Evolutionary conservation across 2,329 filamentous ascomycete genomes (phyloP).

Genomic region (Blastomyces emzantsi): DNA sequence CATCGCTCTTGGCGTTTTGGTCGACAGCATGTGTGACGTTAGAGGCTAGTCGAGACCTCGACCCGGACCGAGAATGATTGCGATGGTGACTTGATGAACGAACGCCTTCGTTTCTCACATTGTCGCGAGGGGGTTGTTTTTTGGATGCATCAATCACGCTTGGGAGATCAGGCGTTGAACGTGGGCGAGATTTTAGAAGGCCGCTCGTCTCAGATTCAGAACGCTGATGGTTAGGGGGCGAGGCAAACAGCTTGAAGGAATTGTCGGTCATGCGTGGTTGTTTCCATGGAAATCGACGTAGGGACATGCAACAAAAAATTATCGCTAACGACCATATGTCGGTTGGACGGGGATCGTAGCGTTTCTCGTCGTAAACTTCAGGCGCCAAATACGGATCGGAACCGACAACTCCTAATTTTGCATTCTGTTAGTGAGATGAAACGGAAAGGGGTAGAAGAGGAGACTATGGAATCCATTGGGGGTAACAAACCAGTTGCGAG

Average conservation of each 20-base stretch:
- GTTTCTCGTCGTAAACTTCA: constrained; percentile 87
- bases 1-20: background rate
- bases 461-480: background rate
- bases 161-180: constrained; percentile 30
- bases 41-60: background rate
- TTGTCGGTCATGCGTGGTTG: constrained; percentile 85
- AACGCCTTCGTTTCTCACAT: constrained; percentile 14
- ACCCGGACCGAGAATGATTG: background rate
- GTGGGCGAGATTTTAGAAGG: constrained; percentile 24
- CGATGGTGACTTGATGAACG: constrained; percentile 4
- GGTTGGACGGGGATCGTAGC: constrained; percentile 87
- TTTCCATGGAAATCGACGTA: constrained; percentile 95
- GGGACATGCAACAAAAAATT: constrained; percentile 97
- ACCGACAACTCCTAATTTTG: constrained; percentile 56
- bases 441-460: background rate
- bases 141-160: constrained; percentile 15
- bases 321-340: constrained; percentile 98
- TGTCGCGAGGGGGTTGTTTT: constrained; percentile 1
- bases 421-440: constrained; percentile 7
- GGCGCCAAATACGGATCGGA: constrained; percentile 96
- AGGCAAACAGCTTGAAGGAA: constrained; percentile 86
- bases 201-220: constrained; percentile 35
- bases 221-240: constrained; percentile 64
- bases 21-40: background rate
- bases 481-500: constrained; percentile 61